Conservation (phyloP, 495 filamentous ascomycete species). For the Talaromyces borbonicus region DNA sequence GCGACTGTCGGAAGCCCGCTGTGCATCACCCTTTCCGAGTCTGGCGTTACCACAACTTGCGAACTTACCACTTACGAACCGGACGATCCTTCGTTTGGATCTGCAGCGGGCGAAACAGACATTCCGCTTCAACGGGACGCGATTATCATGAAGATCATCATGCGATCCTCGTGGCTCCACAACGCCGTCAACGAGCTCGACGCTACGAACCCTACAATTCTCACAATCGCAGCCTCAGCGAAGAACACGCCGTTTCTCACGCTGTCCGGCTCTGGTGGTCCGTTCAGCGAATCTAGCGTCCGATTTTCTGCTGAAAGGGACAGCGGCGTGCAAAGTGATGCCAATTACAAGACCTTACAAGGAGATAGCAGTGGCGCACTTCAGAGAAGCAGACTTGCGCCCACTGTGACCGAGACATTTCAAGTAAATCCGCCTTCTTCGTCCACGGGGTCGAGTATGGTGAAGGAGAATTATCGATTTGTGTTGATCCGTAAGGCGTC, state of each 20-base stretch:
- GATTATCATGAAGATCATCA: slow-evolving; percentile 87
- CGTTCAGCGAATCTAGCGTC: slow-evolving; percentile 69
- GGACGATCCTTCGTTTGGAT: slow-evolving; percentile 20
- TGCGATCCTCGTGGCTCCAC: slow-evolving; percentile 71
- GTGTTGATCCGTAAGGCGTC: slow-evolving; percentile 69
- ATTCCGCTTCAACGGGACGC: slow-evolving; percentile 76
- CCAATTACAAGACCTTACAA: slow-evolving; percentile 21
- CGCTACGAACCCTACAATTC: slow-evolving; percentile 54
- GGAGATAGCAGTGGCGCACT: slow-evolving; percentile 35
- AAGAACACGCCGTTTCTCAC: slow-evolving; percentile 57
- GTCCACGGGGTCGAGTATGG: slow-evolving; percentile 28
- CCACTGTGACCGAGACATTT: slow-evolving; percentile 41
- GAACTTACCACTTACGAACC: slow-evolving; percentile 85
- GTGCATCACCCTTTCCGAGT: slow-evolving; percentile 70
- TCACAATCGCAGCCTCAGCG: slow-evolving; percentile 55
- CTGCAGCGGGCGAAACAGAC: slow-evolving; percentile 40
- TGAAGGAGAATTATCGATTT: slow-evolving; percentile 60
- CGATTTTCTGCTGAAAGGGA: slow-evolving; percentile 66
- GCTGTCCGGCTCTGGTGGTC: slow-evolving; percentile 58
- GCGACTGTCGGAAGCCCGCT: slow-evolving; percentile 60
- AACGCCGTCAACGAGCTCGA: slow-evolving; percentile 78
- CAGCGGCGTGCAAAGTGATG: slow-evolving; percentile 9
- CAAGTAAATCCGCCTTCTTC: slow-evolving; percentile 35
- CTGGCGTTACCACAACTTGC: slow-evolving; percentile 82
- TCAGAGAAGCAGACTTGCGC: slow-evolving; percentile 37